Evolutionary conservation across 768 basidiomycete species (phyloP), one percentile per base, ranked within the genome.

Genomic region (Rhodosporidiobolus odoratus): DNA sequence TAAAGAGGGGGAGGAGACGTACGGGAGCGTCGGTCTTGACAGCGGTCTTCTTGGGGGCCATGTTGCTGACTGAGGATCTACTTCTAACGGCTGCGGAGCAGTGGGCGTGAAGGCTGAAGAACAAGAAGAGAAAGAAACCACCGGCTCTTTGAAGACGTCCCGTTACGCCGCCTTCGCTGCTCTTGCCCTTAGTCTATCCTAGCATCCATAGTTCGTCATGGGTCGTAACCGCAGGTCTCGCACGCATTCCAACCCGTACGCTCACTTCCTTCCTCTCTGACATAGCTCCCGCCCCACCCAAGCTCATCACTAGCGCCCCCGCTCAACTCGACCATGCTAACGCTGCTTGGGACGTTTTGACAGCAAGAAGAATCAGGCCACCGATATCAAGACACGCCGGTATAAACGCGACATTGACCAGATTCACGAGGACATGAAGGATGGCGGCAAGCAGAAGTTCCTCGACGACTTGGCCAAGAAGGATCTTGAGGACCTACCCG

Each of bases 281-380:
- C n/a, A 41, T 34, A 12, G n/a, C 35, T 58, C 23, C 48, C 10
- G 1, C 10, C 23, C 50, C n/a, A 38, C 27, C 37, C 48, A 16
- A 50, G 21, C 48, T 13, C 48, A 25, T 50, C 25, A 15, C 12
- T 25, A 25, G 21, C 59, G 41, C 23, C 8, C 15, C 58, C 48
- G 17, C 19, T 21, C 58, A 32, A 37, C 37, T 43, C 63, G 30
- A 30, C 68, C n/a, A n/a, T 59, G 30, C 27, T 34, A n/a, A 6
- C 62, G 5, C 50, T 21, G 17, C 59, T 47, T 16, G 2, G 7
- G 0, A 27, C 4, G n/a, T 21, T 5, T 38, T 21, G 2, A 17
- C 63, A 74, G 73, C 34, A 68, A 66, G 27, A 75, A 75, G 73
- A 75, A 75, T 52, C 73, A 75, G 57, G 73, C 54, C 0, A 67